phyloP scores from a whole-genome alignment of 345 rosid genomes.

The Murraya koenigii region DNA sequence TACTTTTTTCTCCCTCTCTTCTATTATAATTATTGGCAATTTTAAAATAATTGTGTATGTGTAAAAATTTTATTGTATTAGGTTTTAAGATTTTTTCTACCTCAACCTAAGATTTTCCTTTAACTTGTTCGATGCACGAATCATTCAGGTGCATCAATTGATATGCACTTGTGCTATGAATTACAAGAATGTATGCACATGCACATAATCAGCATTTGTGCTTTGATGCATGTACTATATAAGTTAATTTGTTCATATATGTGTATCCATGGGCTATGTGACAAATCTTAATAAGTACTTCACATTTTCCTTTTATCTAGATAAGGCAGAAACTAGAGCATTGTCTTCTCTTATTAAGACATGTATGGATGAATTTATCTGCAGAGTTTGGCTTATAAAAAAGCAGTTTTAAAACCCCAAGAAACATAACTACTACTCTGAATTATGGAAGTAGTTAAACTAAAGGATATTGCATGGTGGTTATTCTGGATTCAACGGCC shows the following conservation, averaged over 20 bases:
- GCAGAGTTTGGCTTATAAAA: slow-evolving; percentile 13
- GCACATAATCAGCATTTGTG: no score
- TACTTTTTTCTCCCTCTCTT: no score
- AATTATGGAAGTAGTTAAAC: not conserved
- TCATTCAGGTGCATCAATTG: not conserved
- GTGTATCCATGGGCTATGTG: not conserved
- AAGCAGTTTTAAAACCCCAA: slow-evolving; percentile 26
- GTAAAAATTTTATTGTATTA: no score
- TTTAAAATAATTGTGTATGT: no score
- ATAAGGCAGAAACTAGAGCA: slow-evolving; percentile 10
- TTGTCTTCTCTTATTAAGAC: slow-evolving; percentile 17
- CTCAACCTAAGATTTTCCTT: no score
- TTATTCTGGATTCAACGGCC: slow-evolving; percentile 15
- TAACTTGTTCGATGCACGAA: not conserved
- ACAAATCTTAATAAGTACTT: not conserved
- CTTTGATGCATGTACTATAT: not conserved
- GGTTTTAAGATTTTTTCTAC: no score
- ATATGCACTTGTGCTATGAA: not conserved
- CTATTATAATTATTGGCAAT: no score
- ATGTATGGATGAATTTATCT: slow-evolving; percentile 16
- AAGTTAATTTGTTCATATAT: not conserved
- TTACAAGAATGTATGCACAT: not conserved
- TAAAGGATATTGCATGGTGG: not conserved
- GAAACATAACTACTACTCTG: slow-evolving; percentile 12
- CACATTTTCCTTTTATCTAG: not conserved